Evolutionary conservation across 371 early-diverging fungal genomes (phyloP), one percentile per base, ranked within the genome.

Genomic region (Blyttiomyces sp.): DNA sequence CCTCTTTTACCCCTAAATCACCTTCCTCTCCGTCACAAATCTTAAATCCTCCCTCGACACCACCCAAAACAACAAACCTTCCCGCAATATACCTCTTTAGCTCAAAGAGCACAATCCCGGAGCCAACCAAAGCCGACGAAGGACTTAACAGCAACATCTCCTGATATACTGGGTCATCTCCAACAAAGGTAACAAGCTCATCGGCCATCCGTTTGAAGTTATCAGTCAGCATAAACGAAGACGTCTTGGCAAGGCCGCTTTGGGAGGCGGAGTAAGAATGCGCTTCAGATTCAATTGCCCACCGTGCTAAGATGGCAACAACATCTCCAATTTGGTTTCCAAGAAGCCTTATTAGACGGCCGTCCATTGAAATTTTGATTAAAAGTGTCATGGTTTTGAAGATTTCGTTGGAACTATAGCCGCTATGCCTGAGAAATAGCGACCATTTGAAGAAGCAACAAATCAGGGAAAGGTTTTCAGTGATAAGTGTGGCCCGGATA

Each of bases 351-450:
- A 42, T 43, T 4, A 59, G 16, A 6, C 51, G 33, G n/a, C 27
- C 16, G 52, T 59, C 59, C 7, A 51, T 39, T 6, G 59, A 59
- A 5, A 59, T 35, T 27, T 59, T 59, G 6, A 49, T 16, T 39
- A 49, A 28, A 51, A 59, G 43, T 1, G 17, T 7, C 32, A 59
- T 42, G 0, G 42, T 36, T 21, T 51, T 59, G 43, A 4, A 59
- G 26, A 30, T 49, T 24, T 21, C 17, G 6, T n/a, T 11, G 11
- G 9, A 43, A 52, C 19, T 59, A 59, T n/a, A 51, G 50, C n/a
- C 5, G 34, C 28, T 19, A 59, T 28, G 13, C 7, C 23, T 43
- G 21, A 19, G 21, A 13, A 17, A 51, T 23, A 19, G 13, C 13
- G 16, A 48, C 11, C 48, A 9, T 24, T 36, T 7, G n/a, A 39